Evolutionary conservation across 495 filamentous ascomycete species (phyloP).

Genomic region (Penicillium waksmanii): DNA sequence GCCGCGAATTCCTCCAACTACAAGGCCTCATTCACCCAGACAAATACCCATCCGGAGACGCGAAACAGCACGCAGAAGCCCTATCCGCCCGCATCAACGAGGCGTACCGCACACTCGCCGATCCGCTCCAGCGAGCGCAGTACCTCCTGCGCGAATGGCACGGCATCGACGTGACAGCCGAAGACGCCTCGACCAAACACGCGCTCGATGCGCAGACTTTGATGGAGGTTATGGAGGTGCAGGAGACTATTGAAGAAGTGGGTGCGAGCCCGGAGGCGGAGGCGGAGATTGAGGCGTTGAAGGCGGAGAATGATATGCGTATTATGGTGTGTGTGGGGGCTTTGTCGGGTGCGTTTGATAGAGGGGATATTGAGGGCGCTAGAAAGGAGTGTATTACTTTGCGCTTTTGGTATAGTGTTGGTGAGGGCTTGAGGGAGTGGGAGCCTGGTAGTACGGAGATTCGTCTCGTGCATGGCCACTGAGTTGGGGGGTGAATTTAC

Average conservation of each 20-base stretch:
- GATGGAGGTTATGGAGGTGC: conserved; percentile 84
- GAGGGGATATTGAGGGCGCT: conserved; percentile 67
- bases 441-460: conserved; percentile 72
- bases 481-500: neutral
- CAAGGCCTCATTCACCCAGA: conserved; percentile 85
- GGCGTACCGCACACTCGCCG: conserved; percentile 80
- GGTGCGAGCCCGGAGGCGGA: conserved; percentile 57
- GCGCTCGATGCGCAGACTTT: conserved; percentile 72
- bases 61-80: conserved; percentile 68
- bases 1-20: conserved; percentile 81
- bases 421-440: conserved; percentile 80
- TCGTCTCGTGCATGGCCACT: conserved; percentile 58
- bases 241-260: conserved; percentile 79
- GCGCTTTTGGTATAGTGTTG: conserved; percentile 91
- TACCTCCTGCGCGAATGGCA: conserved; percentile 72
- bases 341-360: conserved; percentile 65
- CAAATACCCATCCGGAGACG: conserved; percentile 57
- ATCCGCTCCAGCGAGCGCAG: conserved; percentile 79
- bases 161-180: conserved; percentile 71
- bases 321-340: conserved; percentile 60
- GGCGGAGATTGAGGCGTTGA: conserved; percentile 63
- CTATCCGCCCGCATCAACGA: conserved; percentile 81
- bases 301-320: conserved; percentile 67
- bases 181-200: conserved; percentile 67
- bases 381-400: conserved; percentile 72